Evolutionary conservation across 345 rosid species (phyloP).

Genomic region (Corchorus capsularis): DNA sequence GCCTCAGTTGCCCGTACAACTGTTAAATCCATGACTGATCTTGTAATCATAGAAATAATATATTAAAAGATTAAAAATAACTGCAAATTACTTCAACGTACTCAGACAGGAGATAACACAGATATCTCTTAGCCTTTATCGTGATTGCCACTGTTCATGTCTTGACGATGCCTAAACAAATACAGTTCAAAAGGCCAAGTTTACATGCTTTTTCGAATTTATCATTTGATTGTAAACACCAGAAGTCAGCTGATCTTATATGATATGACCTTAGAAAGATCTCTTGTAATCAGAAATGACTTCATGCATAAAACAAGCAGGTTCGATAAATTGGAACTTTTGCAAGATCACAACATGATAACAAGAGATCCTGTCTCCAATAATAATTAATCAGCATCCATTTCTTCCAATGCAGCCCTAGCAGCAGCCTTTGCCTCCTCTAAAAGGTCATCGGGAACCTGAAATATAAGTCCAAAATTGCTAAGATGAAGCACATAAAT

Average conservation of each 20-base stretch:
- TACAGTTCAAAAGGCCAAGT: background rate
- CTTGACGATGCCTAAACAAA: background rate
- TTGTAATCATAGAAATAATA: background rate
- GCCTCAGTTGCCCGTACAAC: background rate
- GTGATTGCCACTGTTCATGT: background rate
- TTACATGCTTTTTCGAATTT: background rate
- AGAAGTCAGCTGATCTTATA: background rate
- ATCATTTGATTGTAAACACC: background rate
- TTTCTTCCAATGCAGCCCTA: slow-evolving; percentile 82
- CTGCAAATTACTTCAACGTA: background rate
- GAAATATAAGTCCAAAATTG: background rate
- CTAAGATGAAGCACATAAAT: background rate
- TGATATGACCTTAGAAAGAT: background rate
- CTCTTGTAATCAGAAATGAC: slow-evolving; percentile 13
- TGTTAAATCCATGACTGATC: background rate
- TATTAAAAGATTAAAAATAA: too few species aligned
- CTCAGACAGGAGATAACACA: too few species aligned
- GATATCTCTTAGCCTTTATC: background rate
- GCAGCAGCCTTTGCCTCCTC: slow-evolving; percentile 97
- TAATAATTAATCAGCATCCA: slow-evolving; percentile 84
- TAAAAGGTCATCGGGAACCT: slow-evolving; percentile 89
- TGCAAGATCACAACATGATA: background rate
- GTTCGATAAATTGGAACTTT: background rate
- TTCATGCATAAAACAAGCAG: background rate
- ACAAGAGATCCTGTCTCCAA: background rate